Base-by-base conservation (phyloP, 352 stramenopile genomes). In the Pythium aristosporum region DNA sequence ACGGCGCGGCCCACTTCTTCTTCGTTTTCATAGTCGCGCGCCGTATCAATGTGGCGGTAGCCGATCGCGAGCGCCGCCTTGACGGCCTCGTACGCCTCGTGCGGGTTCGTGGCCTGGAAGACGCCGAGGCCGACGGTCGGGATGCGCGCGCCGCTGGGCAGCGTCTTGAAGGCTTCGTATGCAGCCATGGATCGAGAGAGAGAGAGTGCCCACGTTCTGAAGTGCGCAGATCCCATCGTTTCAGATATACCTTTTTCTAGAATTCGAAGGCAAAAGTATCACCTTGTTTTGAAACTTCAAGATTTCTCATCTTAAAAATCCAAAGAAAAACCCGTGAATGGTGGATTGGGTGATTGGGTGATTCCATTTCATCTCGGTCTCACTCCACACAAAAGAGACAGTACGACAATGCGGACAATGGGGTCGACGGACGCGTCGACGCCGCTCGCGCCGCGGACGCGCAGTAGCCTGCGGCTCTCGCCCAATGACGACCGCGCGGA, bases 11-110 rank as follows among this genome's bases (percentile, higher is more conserved):
- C 91, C 13, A 97, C 92, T n/a, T 93, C 87, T 16, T 49, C 61
- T 47, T 97, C 88, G 66, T 98, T 98, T 12, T 81, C 54, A 68
- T 97, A 97, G 4, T 89, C 57, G 34, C 82, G 76, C 5, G 91
- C 91, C 15, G 82, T 93, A 71, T 97, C 91, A 59, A 98, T 96
- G 65, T 96, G 86, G 34, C 91, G 77, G 60, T 95, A 95, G 47
- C 91, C 91, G 2, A 88, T 23, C 18, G 86, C 69, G 20, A 97
- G 67, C 6, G 81, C 78, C 2, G 53, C 58, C 25, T 75, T 65
- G 30, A 90, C 81, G 11, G 75, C 73, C 42, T 82, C 59, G 65
- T 88, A 84, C 12, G 69, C 71, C 60, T 87, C 76, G 6, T 63
- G 20, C 70, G 44, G 65, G 63, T 42, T 71, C 5, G 47, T 63